phyloP scores from a whole-genome alignment of 2,329 filamentous ascomycete genomes.

The Trichoderma arundinaceum region DNA sequence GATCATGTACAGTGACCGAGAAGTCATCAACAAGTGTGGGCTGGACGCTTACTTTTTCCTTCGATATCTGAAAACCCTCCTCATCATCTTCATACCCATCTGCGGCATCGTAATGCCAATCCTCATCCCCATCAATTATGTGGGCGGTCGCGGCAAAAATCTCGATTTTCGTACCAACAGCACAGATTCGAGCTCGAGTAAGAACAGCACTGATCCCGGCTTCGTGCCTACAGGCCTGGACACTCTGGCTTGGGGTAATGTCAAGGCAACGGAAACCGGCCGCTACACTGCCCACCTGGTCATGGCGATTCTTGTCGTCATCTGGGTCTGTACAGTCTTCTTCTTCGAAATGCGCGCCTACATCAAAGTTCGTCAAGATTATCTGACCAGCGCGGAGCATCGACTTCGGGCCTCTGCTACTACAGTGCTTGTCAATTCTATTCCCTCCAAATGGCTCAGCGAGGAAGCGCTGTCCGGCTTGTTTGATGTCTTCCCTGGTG shows the following conservation, averaged over 20 bases:
- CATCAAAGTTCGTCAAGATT: slow-evolving; percentile 91
- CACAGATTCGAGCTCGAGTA: slow-evolving; percentile 21
- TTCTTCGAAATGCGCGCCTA: slow-evolving; percentile 87
- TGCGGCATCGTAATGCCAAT: slow-evolving; percentile 80
- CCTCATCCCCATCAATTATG: slow-evolving; percentile 81
- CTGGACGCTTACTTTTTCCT: slow-evolving; percentile 98
- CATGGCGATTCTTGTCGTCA: slow-evolving; percentile 75
- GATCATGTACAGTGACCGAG: slow-evolving; percentile 72
- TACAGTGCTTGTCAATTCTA: slow-evolving; percentile 89
- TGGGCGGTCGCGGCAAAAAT: slow-evolving; percentile 69
- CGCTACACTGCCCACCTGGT: slow-evolving; percentile 86
- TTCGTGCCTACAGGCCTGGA: slow-evolving; percentile 68
- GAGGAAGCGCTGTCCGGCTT: slow-evolving; percentile 80
- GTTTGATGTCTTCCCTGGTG: slow-evolving; percentile 95
- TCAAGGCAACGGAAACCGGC: slow-evolving; percentile 66
- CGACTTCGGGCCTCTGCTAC: slow-evolving; percentile 91
- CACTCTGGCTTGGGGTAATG: slow-evolving; percentile 85
- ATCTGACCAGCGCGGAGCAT: slow-evolving; percentile 92
- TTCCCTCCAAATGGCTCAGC: slow-evolving; percentile 88
- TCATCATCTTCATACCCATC: slow-evolving; percentile 91
- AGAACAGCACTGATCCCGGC: slow-evolving; percentile 37
- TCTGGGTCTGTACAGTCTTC: slow-evolving; percentile 86
- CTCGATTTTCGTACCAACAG: slow-evolving; percentile 49
- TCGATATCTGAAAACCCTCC: slow-evolving; percentile 76
- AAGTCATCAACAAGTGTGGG: slow-evolving; percentile 93